Evolutionary conservation across 163 green algal genomes (phyloP).

Genomic region (Scenedesmus sp.): DNA sequence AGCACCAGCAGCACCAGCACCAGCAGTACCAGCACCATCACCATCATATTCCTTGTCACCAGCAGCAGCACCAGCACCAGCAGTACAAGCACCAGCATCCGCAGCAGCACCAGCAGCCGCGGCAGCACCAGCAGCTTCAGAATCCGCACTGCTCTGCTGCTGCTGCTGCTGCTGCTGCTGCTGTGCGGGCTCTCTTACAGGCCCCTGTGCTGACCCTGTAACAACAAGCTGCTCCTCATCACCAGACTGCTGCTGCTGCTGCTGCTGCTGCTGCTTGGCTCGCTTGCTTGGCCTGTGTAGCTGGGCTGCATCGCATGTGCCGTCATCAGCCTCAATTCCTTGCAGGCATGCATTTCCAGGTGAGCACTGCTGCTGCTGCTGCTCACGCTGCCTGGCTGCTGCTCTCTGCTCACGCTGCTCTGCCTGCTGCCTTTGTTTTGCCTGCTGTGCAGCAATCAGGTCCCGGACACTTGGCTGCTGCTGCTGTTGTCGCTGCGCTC

Average conservation of each 20-base stretch:
- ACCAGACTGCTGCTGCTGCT: not conserved
- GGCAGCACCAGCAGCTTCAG: too few relatives aligned
- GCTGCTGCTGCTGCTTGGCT: not conserved
- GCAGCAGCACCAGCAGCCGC: too few relatives aligned
- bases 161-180: not conserved
- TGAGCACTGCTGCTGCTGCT: conserved; percentile 46
- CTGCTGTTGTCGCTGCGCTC: not conserved
- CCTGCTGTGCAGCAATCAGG: not conserved
- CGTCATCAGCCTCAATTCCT: too few relatives aligned
- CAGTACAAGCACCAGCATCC: too few relatives aligned
- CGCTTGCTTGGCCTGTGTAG: not conserved
- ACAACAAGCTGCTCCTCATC: not conserved
- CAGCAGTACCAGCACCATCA: not conserved
- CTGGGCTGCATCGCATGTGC: not conserved
- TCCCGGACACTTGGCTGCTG: not conserved
- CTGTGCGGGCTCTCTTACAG: not conserved
- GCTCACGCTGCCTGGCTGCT: not conserved
- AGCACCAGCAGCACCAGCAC: not conserved
- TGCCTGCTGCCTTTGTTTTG: not conserved
- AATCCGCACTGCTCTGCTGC: too few relatives aligned
- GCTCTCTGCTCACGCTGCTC: not conserved
- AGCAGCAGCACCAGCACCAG: too few relatives aligned
- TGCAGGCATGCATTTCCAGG: too few relatives aligned
- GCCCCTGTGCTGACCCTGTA: not conserved
- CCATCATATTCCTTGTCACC: not conserved